These are phyloP conservation scores for Cercophora scortea DNA, from an alignment of 495 filamentous ascomycete genomes.

Conservation along the genomic window DNA sequence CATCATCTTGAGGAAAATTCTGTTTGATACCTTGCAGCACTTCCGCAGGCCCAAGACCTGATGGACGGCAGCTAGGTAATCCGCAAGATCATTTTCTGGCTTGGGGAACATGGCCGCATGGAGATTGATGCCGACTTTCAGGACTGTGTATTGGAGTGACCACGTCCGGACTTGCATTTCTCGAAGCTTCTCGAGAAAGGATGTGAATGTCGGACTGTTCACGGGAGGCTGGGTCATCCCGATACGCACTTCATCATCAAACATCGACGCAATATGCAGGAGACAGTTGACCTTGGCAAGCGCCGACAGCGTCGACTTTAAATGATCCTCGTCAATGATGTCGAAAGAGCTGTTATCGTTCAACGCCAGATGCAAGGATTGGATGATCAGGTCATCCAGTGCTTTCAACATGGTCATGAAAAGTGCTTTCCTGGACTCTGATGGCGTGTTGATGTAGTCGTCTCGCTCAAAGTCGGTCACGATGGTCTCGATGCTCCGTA, in stretches of 20 bases:
- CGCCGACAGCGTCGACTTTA: conserved; percentile 61
- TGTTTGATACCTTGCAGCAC: conserved; percentile 76
- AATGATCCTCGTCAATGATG: conserved; percentile 70
- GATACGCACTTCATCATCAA: conserved; percentile 73
- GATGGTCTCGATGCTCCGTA: conserved; percentile 77
- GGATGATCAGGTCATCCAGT: conserved; percentile 65
- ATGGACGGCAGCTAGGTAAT: conserved; percentile 71
- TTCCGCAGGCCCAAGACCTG: conserved; percentile 77
- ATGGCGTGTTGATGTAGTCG: conserved; percentile 51
- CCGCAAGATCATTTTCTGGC: conserved; percentile 60
- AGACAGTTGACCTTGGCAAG: conserved; percentile 60
- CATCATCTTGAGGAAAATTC: conserved; percentile 82
- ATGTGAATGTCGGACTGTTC: conserved; percentile 30
- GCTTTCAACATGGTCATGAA: conserved; percentile 70
- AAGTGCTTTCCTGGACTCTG: conserved; percentile 54
- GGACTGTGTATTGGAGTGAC: conserved; percentile 65
- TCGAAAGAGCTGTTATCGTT: conserved; percentile 68
- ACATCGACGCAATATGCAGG: conserved; percentile 68
- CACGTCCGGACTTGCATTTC: conserved; percentile 88
- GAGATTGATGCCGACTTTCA: conserved; percentile 68
- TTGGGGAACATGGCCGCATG: conserved; percentile 52
- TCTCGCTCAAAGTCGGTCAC: conserved; percentile 60
- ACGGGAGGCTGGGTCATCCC: conserved; percentile 48
- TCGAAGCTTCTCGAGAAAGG: conserved; percentile 63
- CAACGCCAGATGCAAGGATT: conserved; percentile 55